These are phyloP conservation scores for Thermothielavioides terrestris DNA, from an alignment of 495 filamentous ascomycete genomes.

Conservation along the genomic window DNA sequence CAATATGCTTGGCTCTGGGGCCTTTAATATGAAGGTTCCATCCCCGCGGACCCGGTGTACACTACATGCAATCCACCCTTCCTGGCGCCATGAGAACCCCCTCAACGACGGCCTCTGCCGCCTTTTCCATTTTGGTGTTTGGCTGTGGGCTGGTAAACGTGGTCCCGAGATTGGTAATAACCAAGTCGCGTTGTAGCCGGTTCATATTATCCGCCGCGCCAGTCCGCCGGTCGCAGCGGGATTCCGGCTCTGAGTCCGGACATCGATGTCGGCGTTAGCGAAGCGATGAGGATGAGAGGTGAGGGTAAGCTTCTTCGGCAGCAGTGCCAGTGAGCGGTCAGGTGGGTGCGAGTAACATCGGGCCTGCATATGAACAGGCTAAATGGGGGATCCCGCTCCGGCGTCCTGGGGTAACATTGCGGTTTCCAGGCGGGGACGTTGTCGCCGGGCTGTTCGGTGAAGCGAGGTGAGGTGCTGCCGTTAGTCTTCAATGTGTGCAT, in stretches of 20 bases:
- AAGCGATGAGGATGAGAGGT: neutral
- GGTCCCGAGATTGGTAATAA: conserved; percentile 3
- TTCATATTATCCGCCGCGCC: conserved; percentile 4
- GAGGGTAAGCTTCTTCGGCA: neutral
- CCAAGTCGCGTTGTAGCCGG: neutral
- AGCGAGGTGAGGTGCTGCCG: neutral
- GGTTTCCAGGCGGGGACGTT: neutral
- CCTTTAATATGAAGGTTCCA: conserved; percentile 1
- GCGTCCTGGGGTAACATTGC: neutral
- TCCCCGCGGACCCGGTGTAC: neutral
- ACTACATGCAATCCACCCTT: neutral
- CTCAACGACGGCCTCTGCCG: neutral
- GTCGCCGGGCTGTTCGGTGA: too few relatives aligned
- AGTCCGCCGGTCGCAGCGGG: neutral
- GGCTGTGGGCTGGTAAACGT: neutral
- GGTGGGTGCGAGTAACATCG: conserved; percentile 8
- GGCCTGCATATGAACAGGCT: conserved; percentile 10
- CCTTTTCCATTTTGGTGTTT: conserved; percentile 1
- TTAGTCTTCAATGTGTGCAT: neutral
- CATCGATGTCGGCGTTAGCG: neutral
- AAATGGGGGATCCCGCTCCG: conserved; percentile 5
- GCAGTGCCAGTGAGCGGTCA: neutral
- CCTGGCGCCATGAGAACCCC: neutral
- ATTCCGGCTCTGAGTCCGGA: neutral
- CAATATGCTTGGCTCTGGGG: neutral